These are phyloP conservation scores for Pleurotus ostreatus DNA, from an alignment of 768 basidiomycete species.

Conservation along the genomic window DNA sequence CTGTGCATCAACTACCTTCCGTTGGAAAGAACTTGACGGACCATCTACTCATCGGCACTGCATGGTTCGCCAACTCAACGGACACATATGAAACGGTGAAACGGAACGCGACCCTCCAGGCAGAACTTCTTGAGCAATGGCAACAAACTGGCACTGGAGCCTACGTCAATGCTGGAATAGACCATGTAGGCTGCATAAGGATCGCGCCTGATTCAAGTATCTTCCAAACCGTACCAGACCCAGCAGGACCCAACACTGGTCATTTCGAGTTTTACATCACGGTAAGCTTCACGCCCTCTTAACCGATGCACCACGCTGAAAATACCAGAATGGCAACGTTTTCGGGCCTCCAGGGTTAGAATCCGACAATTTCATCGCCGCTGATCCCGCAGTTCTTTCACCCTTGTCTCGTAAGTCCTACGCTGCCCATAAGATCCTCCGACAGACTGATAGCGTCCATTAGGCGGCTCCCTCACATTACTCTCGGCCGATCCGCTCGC, in stretches of 20 bases:
- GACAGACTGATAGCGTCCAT: neutral
- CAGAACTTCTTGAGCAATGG: slow-evolving; percentile 24
- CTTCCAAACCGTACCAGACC: slow-evolving; percentile 17
- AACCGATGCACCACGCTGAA: neutral
- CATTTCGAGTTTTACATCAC: slow-evolving; percentile 19
- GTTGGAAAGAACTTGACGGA: slow-evolving; percentile 33
- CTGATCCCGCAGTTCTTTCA: slow-evolving; percentile 23
- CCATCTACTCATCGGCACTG: slow-evolving; percentile 18
- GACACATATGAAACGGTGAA: slow-evolving; percentile 22
- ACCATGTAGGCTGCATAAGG: slow-evolving; percentile 17
- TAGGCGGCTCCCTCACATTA: slow-evolving; percentile 22
- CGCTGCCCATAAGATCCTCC: neutral
- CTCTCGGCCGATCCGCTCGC: slow-evolving; percentile 21
- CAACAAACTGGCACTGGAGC: slow-evolving; percentile 15
- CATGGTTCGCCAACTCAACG: slow-evolving; percentile 20
- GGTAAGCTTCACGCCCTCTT: slow-evolving; percentile 10
- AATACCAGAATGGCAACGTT: neutral
- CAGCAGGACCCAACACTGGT: slow-evolving; percentile 16
- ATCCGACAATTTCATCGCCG: slow-evolving; percentile 25
- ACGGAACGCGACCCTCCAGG: slow-evolving; percentile 18
- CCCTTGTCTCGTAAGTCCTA: slow-evolving; percentile 29
- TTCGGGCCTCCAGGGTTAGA: slow-evolving; percentile 10
- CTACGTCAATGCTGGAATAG: slow-evolving; percentile 14
- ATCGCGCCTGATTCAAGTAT: slow-evolving; percentile 13
- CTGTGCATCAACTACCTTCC: slow-evolving; percentile 27